Base-by-base conservation (phyloP, 371 early-diverging fungal genomes). In the Ecytonucleospora hepatopenaei region DNA sequence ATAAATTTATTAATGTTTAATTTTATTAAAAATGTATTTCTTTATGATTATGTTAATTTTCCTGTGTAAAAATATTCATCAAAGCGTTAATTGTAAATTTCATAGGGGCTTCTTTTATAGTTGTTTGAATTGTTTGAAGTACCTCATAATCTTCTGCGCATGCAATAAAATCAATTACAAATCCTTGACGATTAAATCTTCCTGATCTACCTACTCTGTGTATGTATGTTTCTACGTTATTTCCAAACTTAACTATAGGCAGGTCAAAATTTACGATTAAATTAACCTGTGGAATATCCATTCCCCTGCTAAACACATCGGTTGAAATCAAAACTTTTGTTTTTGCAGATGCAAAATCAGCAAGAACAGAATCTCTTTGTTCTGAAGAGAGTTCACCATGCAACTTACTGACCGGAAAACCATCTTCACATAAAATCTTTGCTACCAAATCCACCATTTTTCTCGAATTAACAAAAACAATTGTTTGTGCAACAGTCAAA, bases 151-250 rank as follows among this genome's bases (percentile, higher is more conserved):
- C 58, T 8, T 17, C 58, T 17, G 40, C 58, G 21, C 12, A n/a
- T 8, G 53, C 19, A n/a, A 92, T 86, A 83, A 97, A 91, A 79
- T 94, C 94, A 78, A 97, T 87, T 48, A 87, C 86, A 23, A 92
- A 90, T 26, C 97, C 97, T 0, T 84, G 84, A 62, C 95, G 86
- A 17, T 94, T 94, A 75, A 94, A 97, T 59, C 97, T 85, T 32
- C 97, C 97, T 0, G 96, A 94, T 71, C 97, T 85, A 15, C 97
- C 97, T 71, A 97, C 92, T 66, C 98, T 86, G 76, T 96, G 96
- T 23, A 95, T 81, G 72, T 97, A 97, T 0, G 93, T 92, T 72
- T 93, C 93, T 17, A 84, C 84, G 63, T 91, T 92, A 0, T 89
- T 86, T 0, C 75, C 71, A 3, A 75, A 75, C 24, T 68, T 73